Evolutionary conservation across 2,329 filamentous ascomycete species (phyloP).

Genomic region (Coccinonectria pachysandricola): DNA sequence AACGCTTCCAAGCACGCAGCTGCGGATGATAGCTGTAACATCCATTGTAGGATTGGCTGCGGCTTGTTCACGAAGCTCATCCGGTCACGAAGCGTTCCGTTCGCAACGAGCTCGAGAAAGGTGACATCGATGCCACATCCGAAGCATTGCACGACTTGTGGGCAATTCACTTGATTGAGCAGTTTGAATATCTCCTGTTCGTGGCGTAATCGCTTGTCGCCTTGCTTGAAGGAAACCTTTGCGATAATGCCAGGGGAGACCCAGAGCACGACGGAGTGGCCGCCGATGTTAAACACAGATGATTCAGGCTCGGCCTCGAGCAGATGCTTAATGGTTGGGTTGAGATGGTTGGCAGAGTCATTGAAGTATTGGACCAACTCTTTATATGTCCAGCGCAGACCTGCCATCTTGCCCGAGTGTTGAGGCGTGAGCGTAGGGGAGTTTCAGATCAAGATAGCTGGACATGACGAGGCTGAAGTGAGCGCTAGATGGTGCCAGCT

Average conservation of each 20-base stretch:
- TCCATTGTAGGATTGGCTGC: conserved; percentile 7
- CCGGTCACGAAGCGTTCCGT: conserved; percentile 8
- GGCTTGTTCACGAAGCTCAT: conserved; percentile 4
- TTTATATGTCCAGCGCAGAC: too few relatives aligned
- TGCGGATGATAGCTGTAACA: conserved; percentile 7
- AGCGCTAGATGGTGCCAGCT: too few relatives aligned
- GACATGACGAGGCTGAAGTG: too few relatives aligned
- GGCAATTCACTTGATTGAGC: conserved; percentile 4
- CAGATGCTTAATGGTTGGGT: too few relatives aligned
- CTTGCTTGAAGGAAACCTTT: conserved; percentile 8
- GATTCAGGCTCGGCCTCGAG: conserved; percentile 6
- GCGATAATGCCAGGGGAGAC: conserved; percentile 9
- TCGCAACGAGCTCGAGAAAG: conserved; percentile 7
- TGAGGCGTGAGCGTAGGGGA: too few relatives aligned
- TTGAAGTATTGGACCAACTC: too few relatives aligned
- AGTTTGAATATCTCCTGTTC: conserved; percentile 9
- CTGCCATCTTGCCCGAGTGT: too few relatives aligned
- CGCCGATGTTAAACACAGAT: conserved; percentile 7
- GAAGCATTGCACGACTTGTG: conserved; percentile 6
- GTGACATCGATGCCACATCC: conserved; percentile 5
- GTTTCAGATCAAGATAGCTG: too few relatives aligned
- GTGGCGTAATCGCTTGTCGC: conserved; percentile 6
- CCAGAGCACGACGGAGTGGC: conserved; percentile 9
- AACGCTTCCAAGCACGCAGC: conserved; percentile 7
- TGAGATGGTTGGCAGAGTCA: too few relatives aligned